Conservation (phyloP, 1,284 basidiomycete species). For the Rhodotorula sp. region DNA sequence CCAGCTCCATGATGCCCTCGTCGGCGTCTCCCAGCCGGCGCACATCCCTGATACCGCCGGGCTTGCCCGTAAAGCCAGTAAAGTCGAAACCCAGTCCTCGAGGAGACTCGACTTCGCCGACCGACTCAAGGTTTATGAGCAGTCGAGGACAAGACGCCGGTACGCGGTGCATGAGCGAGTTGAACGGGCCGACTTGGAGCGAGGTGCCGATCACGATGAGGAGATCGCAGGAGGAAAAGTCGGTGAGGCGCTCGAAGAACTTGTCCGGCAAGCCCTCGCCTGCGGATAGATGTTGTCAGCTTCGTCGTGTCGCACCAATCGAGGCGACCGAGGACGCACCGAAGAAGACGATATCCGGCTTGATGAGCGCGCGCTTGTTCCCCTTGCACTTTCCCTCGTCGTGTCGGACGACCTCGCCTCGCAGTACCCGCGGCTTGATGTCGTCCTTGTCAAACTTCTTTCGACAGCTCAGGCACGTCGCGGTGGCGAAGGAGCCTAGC, state of each 20-base stretch:
- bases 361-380: slow-evolving; percentile 27
- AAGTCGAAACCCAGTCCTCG: slow-evolving; percentile 39
- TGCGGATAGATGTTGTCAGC: not conserved
- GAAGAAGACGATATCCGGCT: slow-evolving; percentile 91
- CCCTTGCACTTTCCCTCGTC: slow-evolving; percentile 30
- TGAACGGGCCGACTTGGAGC: slow-evolving; percentile 63
- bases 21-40: slow-evolving; percentile 35
- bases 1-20: slow-evolving; percentile 32
- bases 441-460: slow-evolving; percentile 62
- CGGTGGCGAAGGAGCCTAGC: slow-evolving; percentile 48
- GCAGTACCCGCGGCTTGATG: slow-evolving; percentile 62
- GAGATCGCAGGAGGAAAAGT: slow-evolving; percentile 65
- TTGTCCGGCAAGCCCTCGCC: slow-evolving; percentile 61
- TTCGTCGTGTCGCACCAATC: not conserved
- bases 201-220: slow-evolving; percentile 92
- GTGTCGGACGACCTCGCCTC: slow-evolving; percentile 50
- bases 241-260: slow-evolving; percentile 49
- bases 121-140: slow-evolving; percentile 57
- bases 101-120: slow-evolving; percentile 48
- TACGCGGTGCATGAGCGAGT: slow-evolving; percentile 54
- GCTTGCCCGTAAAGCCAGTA: slow-evolving; percentile 26
- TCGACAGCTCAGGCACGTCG: slow-evolving; percentile 73
- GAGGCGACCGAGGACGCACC: not conserved
- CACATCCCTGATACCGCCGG: slow-evolving; percentile 35
- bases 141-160: slow-evolving; percentile 51